phyloP scores from a whole-genome alignment of 2,329 filamentous ascomycete species.

The Blastomyces emzantsi region DNA sequence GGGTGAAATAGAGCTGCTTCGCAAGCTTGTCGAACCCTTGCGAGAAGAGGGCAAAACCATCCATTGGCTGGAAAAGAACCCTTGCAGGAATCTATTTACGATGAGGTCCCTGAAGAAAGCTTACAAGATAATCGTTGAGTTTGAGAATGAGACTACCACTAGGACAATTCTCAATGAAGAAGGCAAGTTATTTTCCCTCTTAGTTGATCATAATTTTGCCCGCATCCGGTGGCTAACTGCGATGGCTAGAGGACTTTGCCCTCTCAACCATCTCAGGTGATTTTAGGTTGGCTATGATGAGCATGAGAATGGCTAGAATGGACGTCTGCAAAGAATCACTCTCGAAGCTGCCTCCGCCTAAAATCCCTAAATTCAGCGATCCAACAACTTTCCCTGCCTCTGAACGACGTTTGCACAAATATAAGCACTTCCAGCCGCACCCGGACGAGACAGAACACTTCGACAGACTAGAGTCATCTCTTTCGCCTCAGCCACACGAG shows the following conservation, averaged over 20 bases:
- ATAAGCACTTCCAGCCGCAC: not conserved
- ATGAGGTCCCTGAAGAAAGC: conserved; percentile 17
- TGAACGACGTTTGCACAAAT: not conserved
- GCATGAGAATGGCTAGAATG: conserved; percentile 6
- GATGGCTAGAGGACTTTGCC: not conserved
- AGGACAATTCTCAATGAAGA: conserved; percentile 11
- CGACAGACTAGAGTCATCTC: not conserved
- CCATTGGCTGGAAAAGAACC: conserved; percentile 17
- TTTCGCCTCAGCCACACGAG: not conserved
- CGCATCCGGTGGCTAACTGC: not conserved
- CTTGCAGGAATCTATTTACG: conserved; percentile 7
- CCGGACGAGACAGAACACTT: not conserved
- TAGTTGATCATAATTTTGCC: not conserved
- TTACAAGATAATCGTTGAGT: conserved; percentile 18
- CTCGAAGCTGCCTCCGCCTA: not conserved
- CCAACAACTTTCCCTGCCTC: not conserved
- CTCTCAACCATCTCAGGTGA: not conserved
- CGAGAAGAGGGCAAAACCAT: conserved; percentile 16
- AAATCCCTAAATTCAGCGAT: not conserved
- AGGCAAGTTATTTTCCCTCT: conserved; percentile 13
- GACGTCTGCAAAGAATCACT: not conserved
- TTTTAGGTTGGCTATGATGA: not conserved
- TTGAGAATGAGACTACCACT: conserved; percentile 18
- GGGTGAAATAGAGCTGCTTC: conserved; percentile 20
- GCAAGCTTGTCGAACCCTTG: conserved; percentile 19